Base-by-base conservation (phyloP, 495 filamentous ascomycete species). In the Aspergillus leporis region DNA sequence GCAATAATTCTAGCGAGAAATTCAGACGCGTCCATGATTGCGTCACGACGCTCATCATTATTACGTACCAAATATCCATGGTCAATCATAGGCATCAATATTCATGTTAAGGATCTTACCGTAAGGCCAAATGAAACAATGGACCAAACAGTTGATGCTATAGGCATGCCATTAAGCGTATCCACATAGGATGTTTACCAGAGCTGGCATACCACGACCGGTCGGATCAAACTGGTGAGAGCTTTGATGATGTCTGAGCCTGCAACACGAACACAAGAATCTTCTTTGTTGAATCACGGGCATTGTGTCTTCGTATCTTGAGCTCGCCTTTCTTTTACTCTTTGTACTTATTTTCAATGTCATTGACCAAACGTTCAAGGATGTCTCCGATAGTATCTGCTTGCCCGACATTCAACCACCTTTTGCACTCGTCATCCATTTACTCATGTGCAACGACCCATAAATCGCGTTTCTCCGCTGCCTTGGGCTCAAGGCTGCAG, bases 121-220 rank as follows among this genome's bases (percentile, higher is more conserved):
- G 43, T 56, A 12, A 56, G 43, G 5, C 54, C 54, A 38, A 56
- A 19, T 4, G 54, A 49, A 4, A 56, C 30, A 36, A 56, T 14
- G 2, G 45, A 48, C 54, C 54, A 56, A 1, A 41, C 54, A 7
- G 43, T 34, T 0, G 54, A 56, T 36, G 53, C 53, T 31, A 32
- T 5, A 32, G 5, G 5, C 5, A 32, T 38, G 10, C 14, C 32
- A 22, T 54, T 25, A 5, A 54, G 5, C n/a, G 41, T 38, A n/a
- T 1, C 34, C 34, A 21, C n/a, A n/a, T n/a, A 8, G 10, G 52
- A 4, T 25, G 21, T 43, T 56, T 22, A 1, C 36, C 30, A 12
- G 36, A 21, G 9, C 31, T n/a, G 31, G 5, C 31, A 5, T 10
- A 32, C 31, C 31, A 10, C 10, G 10, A 10, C 31, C 31, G 10